Evolutionary conservation across 2,329 filamentous ascomycete genomes (phyloP).

Genomic region (Fusarium sp.): DNA sequence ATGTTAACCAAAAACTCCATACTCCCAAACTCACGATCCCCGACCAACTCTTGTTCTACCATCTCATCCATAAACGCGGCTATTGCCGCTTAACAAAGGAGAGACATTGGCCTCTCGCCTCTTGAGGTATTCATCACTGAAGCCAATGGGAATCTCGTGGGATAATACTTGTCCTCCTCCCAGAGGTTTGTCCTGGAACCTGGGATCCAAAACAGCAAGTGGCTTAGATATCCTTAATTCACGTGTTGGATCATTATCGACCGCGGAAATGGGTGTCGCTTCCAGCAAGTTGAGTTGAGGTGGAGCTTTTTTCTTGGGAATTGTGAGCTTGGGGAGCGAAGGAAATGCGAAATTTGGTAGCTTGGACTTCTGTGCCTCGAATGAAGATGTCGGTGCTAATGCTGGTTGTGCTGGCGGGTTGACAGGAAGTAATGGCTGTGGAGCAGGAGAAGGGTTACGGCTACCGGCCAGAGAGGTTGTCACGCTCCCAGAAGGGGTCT

Average conservation of each 20-base stretch:
- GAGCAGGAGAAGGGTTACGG: conserved; percentile 21
- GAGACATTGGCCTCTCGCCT: conserved; percentile 11
- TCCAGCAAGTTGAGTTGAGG: conserved; percentile 50
- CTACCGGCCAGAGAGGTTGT: conserved; percentile 2
- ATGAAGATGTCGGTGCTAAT: conserved; percentile 14
- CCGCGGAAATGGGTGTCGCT: conserved; percentile 40
- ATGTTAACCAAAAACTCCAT: conserved; percentile 28
- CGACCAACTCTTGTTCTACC: background rate
- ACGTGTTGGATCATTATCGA: conserved; percentile 24
- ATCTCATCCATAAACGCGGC: conserved; percentile 30
- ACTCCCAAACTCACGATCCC: background rate
- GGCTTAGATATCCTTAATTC: conserved; percentile 31
- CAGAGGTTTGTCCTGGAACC: conserved; percentile 26
- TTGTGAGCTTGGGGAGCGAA: conserved; percentile 51
- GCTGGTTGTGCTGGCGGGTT: background rate
- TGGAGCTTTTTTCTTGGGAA: conserved; percentile 56
- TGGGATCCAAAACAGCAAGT: conserved; percentile 13
- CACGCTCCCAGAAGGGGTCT: background rate
- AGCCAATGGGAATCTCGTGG: background rate
- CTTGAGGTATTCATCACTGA: conserved; percentile 5
- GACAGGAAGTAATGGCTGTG: background rate
- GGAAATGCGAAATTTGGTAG: conserved; percentile 52
- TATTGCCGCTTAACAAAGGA: conserved; percentile 28
- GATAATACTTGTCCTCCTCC: conserved; percentile 15
- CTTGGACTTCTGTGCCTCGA: conserved; percentile 38